A percentile compares a stretch with the other conserved stretches of the same genome.
Evolutionary conservation across 1,139 yeast species (phyloP).

Genomic region (Saccharomyces hybrid): DNA sequence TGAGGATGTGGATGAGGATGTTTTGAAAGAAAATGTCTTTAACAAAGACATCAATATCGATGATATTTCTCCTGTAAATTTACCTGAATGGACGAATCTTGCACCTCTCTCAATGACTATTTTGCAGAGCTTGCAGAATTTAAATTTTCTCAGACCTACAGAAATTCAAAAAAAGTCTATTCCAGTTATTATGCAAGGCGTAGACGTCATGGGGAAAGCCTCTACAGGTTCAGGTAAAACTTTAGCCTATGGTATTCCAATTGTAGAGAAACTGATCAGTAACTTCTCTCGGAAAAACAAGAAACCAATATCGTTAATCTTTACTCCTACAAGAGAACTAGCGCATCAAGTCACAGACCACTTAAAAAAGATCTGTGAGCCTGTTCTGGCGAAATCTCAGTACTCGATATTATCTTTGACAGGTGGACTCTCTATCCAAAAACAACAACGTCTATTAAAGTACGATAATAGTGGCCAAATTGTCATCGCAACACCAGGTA

Average conservation of each 20-base stretch:
- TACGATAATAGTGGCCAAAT: slow-evolving; percentile 62
- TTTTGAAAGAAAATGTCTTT: slow-evolving; percentile 20
- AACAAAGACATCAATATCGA: slow-evolving; percentile 24
- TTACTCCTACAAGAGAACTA: slow-evolving; percentile 93
- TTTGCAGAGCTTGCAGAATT: slow-evolving; percentile 48
- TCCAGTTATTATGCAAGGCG: slow-evolving; percentile 64
- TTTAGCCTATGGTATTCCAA: slow-evolving; percentile 91
- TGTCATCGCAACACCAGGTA: slow-evolving; percentile 93
- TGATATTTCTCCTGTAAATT: slow-evolving; percentile 29
- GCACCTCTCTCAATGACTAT: slow-evolving; percentile 43
- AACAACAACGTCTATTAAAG: slow-evolving; percentile 71
- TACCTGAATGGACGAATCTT: slow-evolving; percentile 53
- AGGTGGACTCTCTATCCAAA: slow-evolving; percentile 91
- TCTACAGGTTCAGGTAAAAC: slow-evolving; percentile 98
- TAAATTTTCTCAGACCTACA: slow-evolving; percentile 67
- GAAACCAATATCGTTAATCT: slow-evolving; percentile 66
- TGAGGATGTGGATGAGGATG: slow-evolving; percentile 12
- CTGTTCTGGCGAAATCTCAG: slow-evolving; percentile 52
- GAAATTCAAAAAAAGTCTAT: slow-evolving; percentile 74
- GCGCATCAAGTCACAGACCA: slow-evolving; percentile 92
- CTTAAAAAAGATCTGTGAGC: slow-evolving; percentile 38
- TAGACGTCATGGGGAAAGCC: slow-evolving; percentile 90
- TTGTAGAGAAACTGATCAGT: slow-evolving; percentile 54
- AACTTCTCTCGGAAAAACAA: slow-evolving; percentile 10
- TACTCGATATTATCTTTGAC: slow-evolving; percentile 69